Base-by-base conservation (phyloP, 2,329 filamentous ascomycete species). In the Hymenoscyphus salicellus region DNA sequence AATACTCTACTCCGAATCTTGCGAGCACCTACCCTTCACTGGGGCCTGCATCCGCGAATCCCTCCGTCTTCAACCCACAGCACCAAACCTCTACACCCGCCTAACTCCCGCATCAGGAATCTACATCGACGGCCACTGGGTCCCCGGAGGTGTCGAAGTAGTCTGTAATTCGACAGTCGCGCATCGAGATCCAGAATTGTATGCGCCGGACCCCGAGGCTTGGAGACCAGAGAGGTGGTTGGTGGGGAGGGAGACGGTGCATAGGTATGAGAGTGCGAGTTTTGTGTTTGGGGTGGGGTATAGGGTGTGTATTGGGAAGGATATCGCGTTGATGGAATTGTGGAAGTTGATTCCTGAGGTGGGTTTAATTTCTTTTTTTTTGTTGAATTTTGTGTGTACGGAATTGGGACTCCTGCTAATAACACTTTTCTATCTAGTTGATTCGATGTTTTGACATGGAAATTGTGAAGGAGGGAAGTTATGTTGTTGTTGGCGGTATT, bases 141-240 rank as follows among this genome's bases (percentile, higher is more conserved):
- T 67, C 10, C 68, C 68, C 30, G 17, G 8, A 0, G 75, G 74
- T 0, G 71, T 68, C 1, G 74, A 79, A n/a, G 72, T 87, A 14
- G 83, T 83, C 0, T 78, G 82, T 38, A 85, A 85, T 61, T 82
- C 81, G 1, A 84, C 83, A n/a, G n/a, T n/a, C n/a, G n/a, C n/a
- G n/a, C n/a, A n/a, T n/a, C n/a, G n/a, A n/a, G 46, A 52, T 14
- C 46, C 46, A 0, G 46, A 52, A 2, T 5, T 52, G n/a, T 52
- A 52, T 26, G 46, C 46, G 1, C 46, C 46, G 1, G 46, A 52
- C 5, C 46, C 46, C 8, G 46, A 52, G 26, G 20, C 23, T 14
- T 52, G 11, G 2, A 52, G 46, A 52, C 46, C 46, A 4, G 46
- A 52, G 20, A 52, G 46, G 8, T 52, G 46, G 46, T 5, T 52